Percentiles rank a stretch among this genome's conserved stretches.
Evolutionary conservation across 108 stramenopile genomes (phyloP).

Genomic region (Craspedostauros australis): DNA sequence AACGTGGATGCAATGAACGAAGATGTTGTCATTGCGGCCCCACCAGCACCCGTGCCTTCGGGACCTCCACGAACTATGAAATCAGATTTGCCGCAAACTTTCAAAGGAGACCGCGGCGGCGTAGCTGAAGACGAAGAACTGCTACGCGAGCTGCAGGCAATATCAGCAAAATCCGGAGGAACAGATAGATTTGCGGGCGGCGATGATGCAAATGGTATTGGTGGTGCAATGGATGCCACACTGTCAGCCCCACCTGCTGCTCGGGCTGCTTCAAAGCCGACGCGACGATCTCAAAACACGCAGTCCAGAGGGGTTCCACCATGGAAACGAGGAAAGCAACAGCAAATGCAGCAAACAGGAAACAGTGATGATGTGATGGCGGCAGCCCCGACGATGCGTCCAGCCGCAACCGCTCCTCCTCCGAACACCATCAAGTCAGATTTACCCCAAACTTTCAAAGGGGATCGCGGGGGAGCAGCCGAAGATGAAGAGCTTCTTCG

Average conservation of each 20-base stretch:
- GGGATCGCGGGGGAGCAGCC: conserved; percentile 31
- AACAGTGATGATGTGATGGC: too few species aligned
- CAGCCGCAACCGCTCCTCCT: too few species aligned
- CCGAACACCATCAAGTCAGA: too few species aligned
- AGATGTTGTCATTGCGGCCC: not conserved
- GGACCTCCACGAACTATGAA: not conserved
- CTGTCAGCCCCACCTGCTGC: not conserved
- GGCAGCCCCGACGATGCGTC: too few species aligned
- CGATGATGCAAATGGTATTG: not conserved
- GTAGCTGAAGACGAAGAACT: conserved; percentile 57
- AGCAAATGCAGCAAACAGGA: conserved; percentile 2
- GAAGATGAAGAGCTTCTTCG: conserved; percentile 49
- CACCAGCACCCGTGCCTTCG: not conserved
- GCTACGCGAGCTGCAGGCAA: conserved; percentile 39
- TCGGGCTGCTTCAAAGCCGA: not conserved
- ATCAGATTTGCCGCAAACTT: conserved; percentile 20
- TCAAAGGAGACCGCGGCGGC: conserved; percentile 50
- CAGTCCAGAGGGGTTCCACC: too few species aligned
- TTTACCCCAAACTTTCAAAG: conserved; percentile 24
- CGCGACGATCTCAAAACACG: too few species aligned
- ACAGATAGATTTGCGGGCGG: conserved; percentile 22
- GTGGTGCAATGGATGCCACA: too few species aligned
- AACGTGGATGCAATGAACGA: not conserved
- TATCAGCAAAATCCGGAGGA: conserved; percentile 36
- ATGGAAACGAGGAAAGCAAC: conserved; percentile 15